A percentile compares a stretch with the other conserved stretches of the same genome.
phyloP scores from a whole-genome alignment of 2,329 filamentous ascomycete species.

The Botrytis byssoidea region DNA sequence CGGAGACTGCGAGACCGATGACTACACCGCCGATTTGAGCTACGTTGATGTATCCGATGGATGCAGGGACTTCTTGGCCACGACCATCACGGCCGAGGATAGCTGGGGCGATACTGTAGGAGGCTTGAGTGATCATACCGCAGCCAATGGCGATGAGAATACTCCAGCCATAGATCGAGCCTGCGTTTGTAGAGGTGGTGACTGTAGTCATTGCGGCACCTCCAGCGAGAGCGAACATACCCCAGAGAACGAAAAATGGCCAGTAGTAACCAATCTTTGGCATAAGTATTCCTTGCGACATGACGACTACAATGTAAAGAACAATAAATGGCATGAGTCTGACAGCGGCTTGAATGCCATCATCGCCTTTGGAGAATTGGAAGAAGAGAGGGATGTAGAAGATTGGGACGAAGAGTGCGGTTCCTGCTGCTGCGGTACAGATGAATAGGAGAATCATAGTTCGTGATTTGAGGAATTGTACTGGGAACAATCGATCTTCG shows the following conservation, averaged over 20 bases:
- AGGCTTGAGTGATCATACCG: constrained; percentile 35
- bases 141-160: constrained; percentile 43
- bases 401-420: constrained; percentile 43
- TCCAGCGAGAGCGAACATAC: constrained; percentile 29
- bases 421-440: constrained; percentile 38
- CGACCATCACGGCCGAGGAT: constrained; percentile 35
- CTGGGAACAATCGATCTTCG: constrained; percentile 26
- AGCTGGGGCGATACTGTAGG: constrained; percentile 28
- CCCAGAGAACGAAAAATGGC: constrained; percentile 16
- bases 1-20: constrained; percentile 40
- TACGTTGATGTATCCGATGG: constrained; percentile 40
- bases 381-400: constrained; percentile 51
- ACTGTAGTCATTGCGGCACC: constrained; percentile 36
- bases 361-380: constrained; percentile 44
- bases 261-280: constrained; percentile 39
- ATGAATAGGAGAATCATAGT: constrained; percentile 29
- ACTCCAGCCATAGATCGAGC: constrained; percentile 39
- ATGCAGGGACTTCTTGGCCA: constrained; percentile 28
- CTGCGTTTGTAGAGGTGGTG: constrained; percentile 27
- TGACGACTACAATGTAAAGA: constrained; percentile 42
- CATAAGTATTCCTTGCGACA: constrained; percentile 43
- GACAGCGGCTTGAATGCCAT: constrained; percentile 40
- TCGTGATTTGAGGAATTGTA: constrained; percentile 38
- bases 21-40: constrained; percentile 39
- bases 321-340: constrained; percentile 43